Evolutionary conservation across 805 yeast genomes (phyloP).

Genomic region (Yamadazyma olivae): DNA sequence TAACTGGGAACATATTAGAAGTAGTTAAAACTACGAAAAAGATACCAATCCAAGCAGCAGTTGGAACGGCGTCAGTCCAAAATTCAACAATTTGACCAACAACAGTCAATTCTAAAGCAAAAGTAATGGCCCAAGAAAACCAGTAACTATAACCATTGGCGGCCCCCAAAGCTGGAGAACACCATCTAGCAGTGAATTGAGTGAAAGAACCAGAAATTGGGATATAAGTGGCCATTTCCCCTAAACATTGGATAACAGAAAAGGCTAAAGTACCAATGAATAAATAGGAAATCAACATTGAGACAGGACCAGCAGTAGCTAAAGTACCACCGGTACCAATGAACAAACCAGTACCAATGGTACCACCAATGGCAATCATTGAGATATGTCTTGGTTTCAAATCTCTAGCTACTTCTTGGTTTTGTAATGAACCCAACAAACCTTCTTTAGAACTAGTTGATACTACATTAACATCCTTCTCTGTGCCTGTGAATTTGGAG

Average conservation of each 20-base stretch:
- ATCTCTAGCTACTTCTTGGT: constrained; percentile 50
- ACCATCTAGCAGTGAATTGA: constrained; percentile 64
- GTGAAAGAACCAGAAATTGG: constrained; percentile 70
- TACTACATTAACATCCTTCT: constrained; percentile 11
- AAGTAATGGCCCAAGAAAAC: constrained; percentile 77
- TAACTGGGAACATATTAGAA: constrained; percentile 64
- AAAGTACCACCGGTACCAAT: constrained; percentile 60
- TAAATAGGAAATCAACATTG: constrained; percentile 58
- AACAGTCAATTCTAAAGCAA: constrained; percentile 69
- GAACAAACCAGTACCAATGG: constrained; percentile 77
- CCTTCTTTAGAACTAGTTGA: constrained; percentile 8
- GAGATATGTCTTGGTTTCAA: constrained; percentile 66
- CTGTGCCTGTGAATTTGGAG: constrained; percentile 1
- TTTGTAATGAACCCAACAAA: constrained; percentile 5
- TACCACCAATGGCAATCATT: constrained; percentile 78
- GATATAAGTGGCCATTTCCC: constrained; percentile 79
- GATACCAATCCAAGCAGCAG: constrained; percentile 69
- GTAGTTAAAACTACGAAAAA: constrained; percentile 55
- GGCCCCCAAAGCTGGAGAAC: constrained; percentile 70
- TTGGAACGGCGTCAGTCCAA: constrained; percentile 70
- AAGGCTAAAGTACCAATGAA: constrained; percentile 66
- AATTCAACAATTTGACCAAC: constrained; percentile 62
- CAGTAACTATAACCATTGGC: constrained; percentile 73
- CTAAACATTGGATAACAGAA: constrained; percentile 67
- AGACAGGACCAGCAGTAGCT: constrained; percentile 63